A percentile compares a stretch with the other conserved stretches of the same genome.
phyloP scores from a whole-genome alignment of 2,329 filamentous ascomycete species.

The Venturia pyrina region DNA sequence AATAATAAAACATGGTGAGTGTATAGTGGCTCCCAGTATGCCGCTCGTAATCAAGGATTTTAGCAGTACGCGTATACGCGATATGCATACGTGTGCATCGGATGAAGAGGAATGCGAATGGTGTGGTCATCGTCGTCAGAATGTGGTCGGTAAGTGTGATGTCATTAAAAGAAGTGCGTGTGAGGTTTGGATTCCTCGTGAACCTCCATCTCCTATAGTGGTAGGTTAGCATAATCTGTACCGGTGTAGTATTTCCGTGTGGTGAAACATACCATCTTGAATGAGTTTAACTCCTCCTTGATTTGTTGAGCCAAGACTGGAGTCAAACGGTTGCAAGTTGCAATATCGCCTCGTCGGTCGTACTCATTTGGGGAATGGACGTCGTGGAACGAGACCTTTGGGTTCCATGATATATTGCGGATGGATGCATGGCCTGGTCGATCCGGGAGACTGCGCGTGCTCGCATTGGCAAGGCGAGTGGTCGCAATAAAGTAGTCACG shows the following conservation, averaged over 20 bases:
- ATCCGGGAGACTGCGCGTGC: constrained; percentile 69
- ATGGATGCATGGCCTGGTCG: constrained; percentile 73
- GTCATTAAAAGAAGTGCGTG: constrained; percentile 89
- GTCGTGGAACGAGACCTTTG: constrained; percentile 87
- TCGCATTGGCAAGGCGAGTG: constrained; percentile 56
- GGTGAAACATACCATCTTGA: constrained; percentile 79
- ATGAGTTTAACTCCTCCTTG: constrained; percentile 97
- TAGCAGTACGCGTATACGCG: not conserved
- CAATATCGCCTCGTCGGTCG: constrained; percentile 88
- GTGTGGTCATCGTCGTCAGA: constrained; percentile 4
- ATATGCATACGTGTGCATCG: not conserved
- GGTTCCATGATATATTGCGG: constrained; percentile 66
- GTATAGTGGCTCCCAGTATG: not conserved
- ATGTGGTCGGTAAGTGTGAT: not conserved
- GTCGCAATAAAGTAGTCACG: constrained; percentile 86
- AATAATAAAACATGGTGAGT: constrained; percentile 6
- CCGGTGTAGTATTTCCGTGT: not conserved
- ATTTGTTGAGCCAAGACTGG: constrained; percentile 97
- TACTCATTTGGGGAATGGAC: constrained; percentile 96
- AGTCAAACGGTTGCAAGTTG: constrained; percentile 94
- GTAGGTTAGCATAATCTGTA: constrained; percentile 28
- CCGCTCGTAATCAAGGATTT: constrained; percentile 2
- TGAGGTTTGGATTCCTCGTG: constrained; percentile 98
- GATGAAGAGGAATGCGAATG: not conserved
- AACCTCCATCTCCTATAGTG: constrained; percentile 89